Conservation (phyloP, 129 eudicot species). For the Smallanthus sonchifolius region DNA sequence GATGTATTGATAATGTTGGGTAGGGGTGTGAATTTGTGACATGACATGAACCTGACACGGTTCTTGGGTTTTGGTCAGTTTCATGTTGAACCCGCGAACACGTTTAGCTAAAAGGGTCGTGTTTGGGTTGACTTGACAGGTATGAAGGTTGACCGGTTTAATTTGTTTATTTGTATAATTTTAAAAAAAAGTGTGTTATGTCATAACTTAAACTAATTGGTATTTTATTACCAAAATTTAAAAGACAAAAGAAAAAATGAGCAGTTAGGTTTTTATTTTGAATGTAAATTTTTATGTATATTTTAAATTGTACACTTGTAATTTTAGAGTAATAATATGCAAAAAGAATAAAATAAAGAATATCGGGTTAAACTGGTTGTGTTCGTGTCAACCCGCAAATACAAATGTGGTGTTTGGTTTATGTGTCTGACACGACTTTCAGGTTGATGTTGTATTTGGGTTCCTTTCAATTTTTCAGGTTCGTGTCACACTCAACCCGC, state of each 20-base stretch:
- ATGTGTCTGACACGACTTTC: no score
- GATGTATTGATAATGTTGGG: no score
- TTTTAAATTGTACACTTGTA: background rate
- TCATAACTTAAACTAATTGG: background rate
- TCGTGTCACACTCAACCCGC: no score
- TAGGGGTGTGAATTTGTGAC: background rate
- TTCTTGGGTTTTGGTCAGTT: background rate
- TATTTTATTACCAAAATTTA: background rate
- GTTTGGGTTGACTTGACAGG: background rate
- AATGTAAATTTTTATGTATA: background rate
- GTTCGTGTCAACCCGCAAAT: no score
- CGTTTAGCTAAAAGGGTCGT: background rate
- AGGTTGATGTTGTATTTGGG: no score
- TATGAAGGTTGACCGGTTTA: background rate
- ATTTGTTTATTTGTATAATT: background rate
- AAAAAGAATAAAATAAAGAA: no score
- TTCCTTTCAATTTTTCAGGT: no score
- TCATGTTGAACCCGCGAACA: background rate
- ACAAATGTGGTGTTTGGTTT: no score
- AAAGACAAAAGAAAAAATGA: no score
- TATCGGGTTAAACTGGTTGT: no score
- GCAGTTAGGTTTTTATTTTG: background rate
- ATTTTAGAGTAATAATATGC: background rate
- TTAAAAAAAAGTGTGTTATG: background rate
- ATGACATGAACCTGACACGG: no score